These are phyloP conservation scores for Nemania sp. DNA, from an alignment of 2,329 filamentous ascomycete genomes.

Conservation along the genomic window DNA sequence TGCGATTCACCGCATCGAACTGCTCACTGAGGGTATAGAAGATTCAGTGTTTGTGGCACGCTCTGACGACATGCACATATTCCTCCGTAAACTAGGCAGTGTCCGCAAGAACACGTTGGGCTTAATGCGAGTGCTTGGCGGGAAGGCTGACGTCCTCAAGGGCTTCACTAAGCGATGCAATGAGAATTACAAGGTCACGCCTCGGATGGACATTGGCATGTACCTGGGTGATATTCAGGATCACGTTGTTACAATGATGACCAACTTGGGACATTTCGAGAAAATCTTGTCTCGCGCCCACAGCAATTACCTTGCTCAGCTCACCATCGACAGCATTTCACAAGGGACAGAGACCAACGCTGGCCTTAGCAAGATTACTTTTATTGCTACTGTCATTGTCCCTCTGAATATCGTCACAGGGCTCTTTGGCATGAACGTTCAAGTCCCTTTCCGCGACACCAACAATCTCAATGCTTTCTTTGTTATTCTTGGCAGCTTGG, in stretches of 20 bases:
- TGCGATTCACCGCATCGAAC: conserved; percentile 86
- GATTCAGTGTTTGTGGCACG: conserved; percentile 95
- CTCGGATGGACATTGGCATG: conserved; percentile 94
- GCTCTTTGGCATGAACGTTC: conserved; percentile 89
- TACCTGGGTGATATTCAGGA: conserved; percentile 98
- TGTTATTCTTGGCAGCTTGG: conserved; percentile 68
- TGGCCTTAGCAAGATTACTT: conserved; percentile 92
- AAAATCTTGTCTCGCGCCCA: conserved; percentile 96
- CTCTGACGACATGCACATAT: conserved; percentile 87
- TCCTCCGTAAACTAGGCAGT: conserved; percentile 88
- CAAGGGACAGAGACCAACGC: conserved; percentile 90
- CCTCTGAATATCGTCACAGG: conserved; percentile 93
- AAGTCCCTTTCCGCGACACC: conserved; percentile 71
- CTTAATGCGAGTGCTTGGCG: conserved; percentile 89
- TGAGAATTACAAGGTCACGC: conserved; percentile 94
- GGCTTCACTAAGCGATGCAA: conserved; percentile 99
- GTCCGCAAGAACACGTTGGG: conserved; percentile 96
- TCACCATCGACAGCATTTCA: conserved; percentile 90
- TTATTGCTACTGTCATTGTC: conserved; percentile 94
- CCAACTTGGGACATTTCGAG: conserved; percentile 93
- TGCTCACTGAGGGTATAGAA: conserved; percentile 91
- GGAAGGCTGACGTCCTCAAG: conserved; percentile 98
- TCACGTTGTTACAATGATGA: conserved; percentile 99
- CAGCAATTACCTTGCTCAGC: conserved; percentile 94
- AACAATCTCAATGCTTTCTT: conserved; percentile 68